Evolutionary conservation across 495 filamentous ascomycete species (phyloP).

Genomic region (Penicillium bovifimosum): DNA sequence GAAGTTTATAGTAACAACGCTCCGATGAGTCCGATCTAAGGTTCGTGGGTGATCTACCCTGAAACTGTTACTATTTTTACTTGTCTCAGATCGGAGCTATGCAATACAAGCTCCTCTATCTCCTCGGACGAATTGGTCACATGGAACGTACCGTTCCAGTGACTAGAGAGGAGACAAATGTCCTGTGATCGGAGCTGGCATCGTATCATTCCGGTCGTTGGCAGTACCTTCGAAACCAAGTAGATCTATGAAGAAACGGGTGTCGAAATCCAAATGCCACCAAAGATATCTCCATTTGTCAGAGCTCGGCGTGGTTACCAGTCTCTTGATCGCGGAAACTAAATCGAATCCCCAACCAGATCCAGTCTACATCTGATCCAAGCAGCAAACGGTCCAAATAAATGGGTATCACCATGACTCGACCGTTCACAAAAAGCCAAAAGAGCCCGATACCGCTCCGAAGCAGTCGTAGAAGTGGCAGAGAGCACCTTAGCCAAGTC

Average conservation of each 20-base stretch:
- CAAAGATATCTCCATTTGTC: background rate
- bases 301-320: background rate
- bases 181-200: no score
- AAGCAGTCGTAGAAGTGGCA: conserved; percentile 27
- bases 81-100: no score
- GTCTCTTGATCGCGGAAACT: background rate
- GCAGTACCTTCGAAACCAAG: no score
- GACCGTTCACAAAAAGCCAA: conserved; percentile 36
- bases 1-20: background rate
- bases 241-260: no score
- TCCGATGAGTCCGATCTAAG: no score
- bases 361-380: conserved; percentile 14
- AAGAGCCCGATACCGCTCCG: conserved; percentile 39
- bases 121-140: no score
- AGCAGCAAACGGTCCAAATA: conserved; percentile 20
- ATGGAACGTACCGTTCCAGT: no score
- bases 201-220: no score
- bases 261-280: background rate
- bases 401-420: background rate
- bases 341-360: background rate
- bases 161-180: no score
- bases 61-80: conserved; percentile 5
- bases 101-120: no score
- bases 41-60: background rate
- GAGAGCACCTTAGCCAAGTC: conserved; percentile 51